Conservation (phyloP, 2,329 filamentous ascomycete genomes). For the Dactylellina haptotyla region DNA sequence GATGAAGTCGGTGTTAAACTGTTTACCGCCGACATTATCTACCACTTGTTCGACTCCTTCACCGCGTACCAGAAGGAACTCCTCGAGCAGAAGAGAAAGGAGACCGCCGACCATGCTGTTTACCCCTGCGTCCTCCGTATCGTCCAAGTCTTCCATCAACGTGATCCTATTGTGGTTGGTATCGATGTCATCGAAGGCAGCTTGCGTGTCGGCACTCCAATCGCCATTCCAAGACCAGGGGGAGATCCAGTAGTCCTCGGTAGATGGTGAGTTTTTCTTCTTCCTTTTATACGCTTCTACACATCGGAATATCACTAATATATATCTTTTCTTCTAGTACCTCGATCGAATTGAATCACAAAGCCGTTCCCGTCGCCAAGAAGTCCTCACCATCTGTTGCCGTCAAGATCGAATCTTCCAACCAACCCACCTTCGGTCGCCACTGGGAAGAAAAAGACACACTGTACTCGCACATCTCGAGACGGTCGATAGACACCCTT, state of each 20-base stretch:
- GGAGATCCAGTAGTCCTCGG: slow-evolving; percentile 88
- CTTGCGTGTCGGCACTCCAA: slow-evolving; percentile 85
- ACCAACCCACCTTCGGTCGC: slow-evolving; percentile 92
- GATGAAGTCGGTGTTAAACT: slow-evolving; percentile 96
- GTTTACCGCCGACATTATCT: slow-evolving; percentile 98
- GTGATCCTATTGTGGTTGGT: slow-evolving; percentile 90
- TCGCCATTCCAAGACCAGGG: slow-evolving; percentile 83
- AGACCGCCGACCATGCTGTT: slow-evolving; percentile 92
- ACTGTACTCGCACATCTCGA: slow-evolving; percentile 87
- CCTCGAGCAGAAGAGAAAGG: slow-evolving; percentile 91
- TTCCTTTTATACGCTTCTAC: slow-evolving; percentile 7
- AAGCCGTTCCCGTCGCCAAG: slow-evolving; percentile 90
- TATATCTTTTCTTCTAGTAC: slow-evolving; percentile 68
- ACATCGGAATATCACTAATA: slow-evolving; percentile 1
- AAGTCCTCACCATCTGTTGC: slow-evolving; percentile 97
- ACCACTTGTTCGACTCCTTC: slow-evolving; percentile 96
- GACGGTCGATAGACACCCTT: slow-evolving; percentile 88
- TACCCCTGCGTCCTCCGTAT: slow-evolving; percentile 93
- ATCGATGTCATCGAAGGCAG: slow-evolving; percentile 94
- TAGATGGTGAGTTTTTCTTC: slow-evolving; percentile 87
- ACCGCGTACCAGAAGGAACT: slow-evolving; percentile 92
- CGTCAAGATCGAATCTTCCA: slow-evolving; percentile 93
- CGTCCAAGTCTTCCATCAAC: slow-evolving; percentile 98
- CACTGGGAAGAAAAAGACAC: slow-evolving; percentile 91
- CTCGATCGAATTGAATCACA: slow-evolving; percentile 97